Percentiles rank a stretch among this genome's conserved stretches.
These are phyloP conservation scores for Funneliformis caledonium DNA, from an alignment of 371 early-diverging fungal species.

Conservation along the genomic window DNA sequence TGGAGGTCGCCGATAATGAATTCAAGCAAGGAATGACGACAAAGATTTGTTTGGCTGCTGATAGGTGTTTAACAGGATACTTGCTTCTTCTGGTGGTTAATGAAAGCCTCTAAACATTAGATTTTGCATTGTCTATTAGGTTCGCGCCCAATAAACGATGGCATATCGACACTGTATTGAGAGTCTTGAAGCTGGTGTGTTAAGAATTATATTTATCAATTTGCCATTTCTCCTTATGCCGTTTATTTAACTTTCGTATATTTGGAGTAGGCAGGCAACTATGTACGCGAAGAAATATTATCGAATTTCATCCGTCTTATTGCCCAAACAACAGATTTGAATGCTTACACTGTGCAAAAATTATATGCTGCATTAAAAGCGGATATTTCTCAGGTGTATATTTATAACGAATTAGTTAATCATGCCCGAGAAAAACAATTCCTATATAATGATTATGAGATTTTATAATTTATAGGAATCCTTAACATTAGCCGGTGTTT, in stretches of 20 bases:
- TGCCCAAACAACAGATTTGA: constrained; percentile 76
- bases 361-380: constrained; percentile 80
- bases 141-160: constrained; percentile 92
- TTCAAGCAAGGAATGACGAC: constrained; percentile 88
- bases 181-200: constrained; percentile 73
- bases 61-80: constrained; percentile 52
- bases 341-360: constrained; percentile 86
- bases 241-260: background rate
- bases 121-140: constrained; percentile 42
- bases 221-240: background rate
- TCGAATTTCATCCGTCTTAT: constrained; percentile 72
- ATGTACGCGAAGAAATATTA: constrained; percentile 75
- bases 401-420: background rate
- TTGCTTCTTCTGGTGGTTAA: background rate
- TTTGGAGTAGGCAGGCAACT: constrained; percentile 62
- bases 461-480: constrained; percentile 67
- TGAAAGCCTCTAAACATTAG: background rate
- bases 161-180: constrained; percentile 94
- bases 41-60: constrained; percentile 89
- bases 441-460: background rate
- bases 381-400: constrained; percentile 71
- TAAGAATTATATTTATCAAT: constrained; percentile 28
- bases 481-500: constrained; percentile 88
- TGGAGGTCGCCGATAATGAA: constrained; percentile 92
- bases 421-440: background rate